A percentile compares a stretch with the other conserved stretches of the same genome.
Evolutionary conservation across 371 early-diverging fungal species (phyloP).

Genomic region (Rhizopus delemar): DNA sequence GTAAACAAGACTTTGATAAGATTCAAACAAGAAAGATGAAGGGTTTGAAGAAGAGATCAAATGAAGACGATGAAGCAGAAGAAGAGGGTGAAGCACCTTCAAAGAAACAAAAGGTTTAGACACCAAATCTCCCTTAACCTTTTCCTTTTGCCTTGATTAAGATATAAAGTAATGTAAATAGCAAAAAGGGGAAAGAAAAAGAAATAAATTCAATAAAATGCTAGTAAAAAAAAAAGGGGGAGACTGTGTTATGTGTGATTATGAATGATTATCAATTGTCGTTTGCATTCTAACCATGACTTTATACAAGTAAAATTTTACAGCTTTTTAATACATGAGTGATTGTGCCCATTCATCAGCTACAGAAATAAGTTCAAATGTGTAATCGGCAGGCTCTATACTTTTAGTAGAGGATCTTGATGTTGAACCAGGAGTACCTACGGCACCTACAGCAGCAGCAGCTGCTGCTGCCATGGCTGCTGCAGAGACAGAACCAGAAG

Average conservation of each 20-base stretch:
- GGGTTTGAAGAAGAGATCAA: constrained; percentile 71
- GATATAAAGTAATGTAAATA: neutral
- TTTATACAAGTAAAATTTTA: neutral
- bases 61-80: constrained; percentile 53
- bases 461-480: constrained; percentile 36
- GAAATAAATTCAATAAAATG: no score
- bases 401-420: constrained; percentile 22
- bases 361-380: constrained; percentile 53
- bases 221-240: no score
- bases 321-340: constrained; percentile 34
- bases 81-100: constrained; percentile 22
- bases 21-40: constrained; percentile 98
- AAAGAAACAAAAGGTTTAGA: constrained; percentile 56
- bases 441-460: constrained; percentile 36
- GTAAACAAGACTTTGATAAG: constrained; percentile 86
- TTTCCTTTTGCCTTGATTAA: constrained; percentile 2
- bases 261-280: no score
- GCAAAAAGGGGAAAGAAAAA: no score
- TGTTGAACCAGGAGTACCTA: constrained; percentile 27
- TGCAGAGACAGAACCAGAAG: constrained; percentile 27
- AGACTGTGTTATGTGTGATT: no score
- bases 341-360: constrained; percentile 56
- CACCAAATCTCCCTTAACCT: neutral
- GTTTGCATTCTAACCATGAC: no score
- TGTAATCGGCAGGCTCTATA: constrained; percentile 54